A percentile compares a stretch with the other conserved stretches of the same genome.
phyloP scores from a whole-genome alignment of 768 basidiomycete genomes.

The Phlegmacium glaucopus region DNA sequence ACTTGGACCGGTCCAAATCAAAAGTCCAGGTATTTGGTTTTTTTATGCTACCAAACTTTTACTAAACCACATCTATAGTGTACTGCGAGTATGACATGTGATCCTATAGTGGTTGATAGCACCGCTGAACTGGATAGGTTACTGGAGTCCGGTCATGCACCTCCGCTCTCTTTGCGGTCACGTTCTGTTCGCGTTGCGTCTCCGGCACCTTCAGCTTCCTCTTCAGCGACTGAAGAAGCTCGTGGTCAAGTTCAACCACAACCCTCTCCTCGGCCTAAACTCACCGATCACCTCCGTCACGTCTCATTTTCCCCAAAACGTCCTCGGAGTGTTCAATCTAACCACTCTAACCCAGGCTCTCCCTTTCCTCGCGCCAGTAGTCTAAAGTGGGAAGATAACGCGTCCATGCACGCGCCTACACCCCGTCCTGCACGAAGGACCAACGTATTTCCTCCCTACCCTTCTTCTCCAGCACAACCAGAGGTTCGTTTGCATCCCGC shows the following conservation, averaged over 20 bases:
- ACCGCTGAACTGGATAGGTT: conserved; percentile 61
- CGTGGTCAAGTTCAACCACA: conserved; percentile 31
- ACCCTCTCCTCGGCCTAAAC: conserved; percentile 48
- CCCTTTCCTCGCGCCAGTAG: conserved; percentile 18
- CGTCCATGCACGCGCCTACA: conserved; percentile 24
- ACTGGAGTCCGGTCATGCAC: conserved; percentile 51
- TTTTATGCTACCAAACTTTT: not conserved
- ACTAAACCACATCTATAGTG: conserved; percentile 18
- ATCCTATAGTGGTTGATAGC: conserved; percentile 58
- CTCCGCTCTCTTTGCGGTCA: conserved; percentile 21
- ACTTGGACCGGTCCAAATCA: conserved; percentile 48
- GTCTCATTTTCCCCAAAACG: conserved; percentile 76
- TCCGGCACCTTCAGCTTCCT: conserved; percentile 43
- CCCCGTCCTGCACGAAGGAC: conserved; percentile 30
- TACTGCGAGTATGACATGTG: conserved; percentile 37
- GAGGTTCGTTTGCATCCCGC: conserved; percentile 56
- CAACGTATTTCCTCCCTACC: conserved; percentile 24
- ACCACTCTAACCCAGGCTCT: conserved; percentile 19
- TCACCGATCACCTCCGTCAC: conserved; percentile 68
- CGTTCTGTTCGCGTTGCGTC: conserved; percentile 44
- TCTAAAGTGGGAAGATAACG: conserved; percentile 9
- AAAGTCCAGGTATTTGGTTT: conserved; percentile 41
- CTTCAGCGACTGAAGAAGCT: conserved; percentile 52
- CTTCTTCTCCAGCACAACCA: conserved; percentile 33
- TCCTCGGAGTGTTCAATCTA: conserved; percentile 47